Conservation (phyloP, 2,329 filamentous ascomycete genomes). For the Pseudocercospora fijiensis region DNA sequence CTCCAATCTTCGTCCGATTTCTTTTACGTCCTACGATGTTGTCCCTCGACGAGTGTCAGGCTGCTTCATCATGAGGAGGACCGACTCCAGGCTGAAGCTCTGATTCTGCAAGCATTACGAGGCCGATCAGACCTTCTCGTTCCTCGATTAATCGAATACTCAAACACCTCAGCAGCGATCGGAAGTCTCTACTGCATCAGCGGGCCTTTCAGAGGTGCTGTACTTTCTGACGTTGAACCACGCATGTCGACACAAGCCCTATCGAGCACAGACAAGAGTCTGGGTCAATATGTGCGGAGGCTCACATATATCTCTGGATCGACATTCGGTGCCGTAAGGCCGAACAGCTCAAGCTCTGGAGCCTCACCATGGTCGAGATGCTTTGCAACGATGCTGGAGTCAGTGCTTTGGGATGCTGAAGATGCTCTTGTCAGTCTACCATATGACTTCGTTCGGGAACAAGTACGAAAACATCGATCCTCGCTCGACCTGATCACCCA, state of each 20-base stretch:
- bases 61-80: constrained; percentile 47
- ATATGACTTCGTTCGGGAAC: constrained; percentile 55
- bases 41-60: constrained; percentile 40
- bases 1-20: constrained; percentile 42
- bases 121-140: constrained; percentile 40
- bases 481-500: constrained; percentile 52
- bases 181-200: constrained; percentile 33
- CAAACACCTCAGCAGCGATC: constrained; percentile 19
- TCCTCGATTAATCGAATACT: constrained; percentile 43
- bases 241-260: constrained; percentile 40
- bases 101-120: constrained; percentile 41
- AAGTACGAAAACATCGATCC: constrained; percentile 46
- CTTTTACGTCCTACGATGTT: constrained; percentile 45
- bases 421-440: constrained; percentile 59
- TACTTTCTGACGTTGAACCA: constrained; percentile 31
- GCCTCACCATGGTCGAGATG: constrained; percentile 54
- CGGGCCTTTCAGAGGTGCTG: constrained; percentile 32
- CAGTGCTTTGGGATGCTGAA: constrained; percentile 57
- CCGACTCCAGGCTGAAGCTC: constrained; percentile 42
- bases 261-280: constrained; percentile 41
- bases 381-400: constrained; percentile 54
- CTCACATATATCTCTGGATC: constrained; percentile 49
- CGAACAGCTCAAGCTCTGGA: constrained; percentile 34
- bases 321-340: constrained; percentile 48
- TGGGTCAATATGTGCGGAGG: constrained; percentile 44